Evolutionary conservation across 352 stramenopile genomes (phyloP).

Genomic region (Pythium rhizo-oryzae): DNA sequence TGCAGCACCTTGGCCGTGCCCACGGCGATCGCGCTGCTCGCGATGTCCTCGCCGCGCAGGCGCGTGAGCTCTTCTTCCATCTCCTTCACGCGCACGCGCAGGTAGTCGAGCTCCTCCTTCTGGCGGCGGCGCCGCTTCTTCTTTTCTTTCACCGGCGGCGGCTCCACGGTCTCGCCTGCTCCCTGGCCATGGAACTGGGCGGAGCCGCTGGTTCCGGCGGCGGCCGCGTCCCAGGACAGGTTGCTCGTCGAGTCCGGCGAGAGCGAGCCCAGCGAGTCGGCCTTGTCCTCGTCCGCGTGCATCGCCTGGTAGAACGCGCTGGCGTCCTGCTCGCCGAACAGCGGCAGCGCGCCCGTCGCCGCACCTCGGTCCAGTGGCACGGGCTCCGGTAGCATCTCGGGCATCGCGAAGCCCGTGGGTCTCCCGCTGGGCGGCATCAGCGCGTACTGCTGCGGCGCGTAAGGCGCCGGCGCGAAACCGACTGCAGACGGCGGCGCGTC

Average conservation of each 20-base stretch:
- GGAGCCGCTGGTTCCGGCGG: not conserved
- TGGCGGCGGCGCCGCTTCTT: conserved; percentile 31
- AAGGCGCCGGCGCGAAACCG: not conserved
- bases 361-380: not conserved
- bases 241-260: conserved; percentile 8
- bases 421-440: not conserved
- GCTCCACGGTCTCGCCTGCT: not conserved
- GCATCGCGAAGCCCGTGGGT: not conserved
- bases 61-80: conserved; percentile 37
- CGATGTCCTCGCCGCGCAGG: conserved; percentile 28
- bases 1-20: conserved; percentile 17
- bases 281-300: conserved; percentile 3
- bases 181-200: not conserved
- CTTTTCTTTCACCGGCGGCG: conserved; percentile 18
- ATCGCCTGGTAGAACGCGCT: conserved; percentile 20
- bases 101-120: conserved; percentile 50
- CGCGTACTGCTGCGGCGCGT: not conserved
- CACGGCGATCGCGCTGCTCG: conserved; percentile 24
- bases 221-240: conserved; percentile 3
- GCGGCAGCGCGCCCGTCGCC: too few relatives aligned
- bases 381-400: conserved; percentile 2
- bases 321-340: conserved; percentile 6
- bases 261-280: conserved; percentile 10
- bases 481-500: not conserved
- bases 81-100: conserved; percentile 36